Evolutionary conservation across 2,329 filamentous ascomycete species (phyloP).

Genomic region (Fusarium coicis): DNA sequence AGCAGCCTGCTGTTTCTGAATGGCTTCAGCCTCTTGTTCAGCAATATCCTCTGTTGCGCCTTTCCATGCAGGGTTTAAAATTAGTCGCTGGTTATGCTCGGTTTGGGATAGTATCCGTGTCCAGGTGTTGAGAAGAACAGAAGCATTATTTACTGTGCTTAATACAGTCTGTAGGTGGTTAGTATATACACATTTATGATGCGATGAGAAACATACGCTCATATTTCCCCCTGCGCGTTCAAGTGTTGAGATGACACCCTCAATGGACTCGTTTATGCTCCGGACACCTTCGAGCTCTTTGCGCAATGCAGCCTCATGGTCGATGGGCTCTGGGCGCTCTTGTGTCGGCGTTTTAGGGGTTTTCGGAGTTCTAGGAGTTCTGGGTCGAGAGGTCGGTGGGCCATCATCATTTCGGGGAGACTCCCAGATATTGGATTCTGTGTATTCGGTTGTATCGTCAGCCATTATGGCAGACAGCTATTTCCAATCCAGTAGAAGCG

Average conservation of each 20-base stretch:
- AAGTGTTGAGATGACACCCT: constrained; percentile 78
- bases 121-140: constrained; percentile 92
- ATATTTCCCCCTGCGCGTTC: constrained; percentile 81
- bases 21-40: constrained; percentile 85
- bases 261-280: constrained; percentile 88
- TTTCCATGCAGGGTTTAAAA: constrained; percentile 89
- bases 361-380: constrained; percentile 56
- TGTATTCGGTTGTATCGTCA: constrained; percentile 56
- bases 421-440: constrained; percentile 61
- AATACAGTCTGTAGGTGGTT: constrained; percentile 72
- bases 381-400: constrained; percentile 46
- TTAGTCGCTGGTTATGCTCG: constrained; percentile 93
- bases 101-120: constrained; percentile 95
- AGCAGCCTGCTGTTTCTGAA: constrained; percentile 78
- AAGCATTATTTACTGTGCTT: constrained; percentile 86
- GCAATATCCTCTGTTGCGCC: constrained; percentile 86
- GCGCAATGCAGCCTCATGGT: constrained; percentile 78
- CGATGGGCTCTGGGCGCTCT: constrained; percentile 59
- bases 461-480: constrained; percentile 51
- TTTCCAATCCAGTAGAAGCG: not conserved
- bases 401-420: constrained; percentile 53
- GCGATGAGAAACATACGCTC: constrained; percentile 61
- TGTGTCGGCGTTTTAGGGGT: constrained; percentile 60
- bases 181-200: constrained; percentile 15
- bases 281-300: constrained; percentile 85